These are phyloP conservation scores for Globisporangium canariense DNA, from an alignment of 352 stramenopile species.

Conservation along the genomic window DNA sequence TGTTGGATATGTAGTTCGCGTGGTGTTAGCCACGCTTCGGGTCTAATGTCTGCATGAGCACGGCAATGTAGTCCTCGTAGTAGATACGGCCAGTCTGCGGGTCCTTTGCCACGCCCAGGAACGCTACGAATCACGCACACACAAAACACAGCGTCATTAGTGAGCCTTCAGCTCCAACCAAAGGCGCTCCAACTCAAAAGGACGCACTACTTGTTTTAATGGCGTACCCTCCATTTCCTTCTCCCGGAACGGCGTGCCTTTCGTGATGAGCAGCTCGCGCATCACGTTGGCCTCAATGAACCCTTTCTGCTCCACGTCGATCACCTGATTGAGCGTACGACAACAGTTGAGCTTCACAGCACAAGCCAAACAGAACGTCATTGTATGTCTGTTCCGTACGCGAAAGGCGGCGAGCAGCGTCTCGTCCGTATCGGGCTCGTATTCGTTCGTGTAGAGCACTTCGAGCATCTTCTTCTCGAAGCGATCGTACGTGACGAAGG, in stretches of 20 bases:
- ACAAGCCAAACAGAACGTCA: not conserved
- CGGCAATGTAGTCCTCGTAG: conserved; percentile 90
- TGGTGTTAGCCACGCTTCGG: conserved; percentile 23
- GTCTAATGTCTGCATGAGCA: conserved; percentile 59
- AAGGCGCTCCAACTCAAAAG: not conserved
- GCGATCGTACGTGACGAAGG: conserved; percentile 86
- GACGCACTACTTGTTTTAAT: not conserved
- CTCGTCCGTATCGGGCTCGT: conserved; percentile 86
- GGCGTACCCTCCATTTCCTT: conserved; percentile 85
- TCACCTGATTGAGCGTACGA: conserved; percentile 25
- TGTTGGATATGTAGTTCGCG: not conserved
- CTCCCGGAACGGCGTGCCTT: conserved; percentile 87
- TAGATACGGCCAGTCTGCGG: conserved; percentile 86
- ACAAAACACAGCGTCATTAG: not conserved
- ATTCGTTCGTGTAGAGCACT: conserved; percentile 86
- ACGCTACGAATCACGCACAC: conserved; percentile 35
- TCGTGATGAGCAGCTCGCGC: conserved; percentile 84
- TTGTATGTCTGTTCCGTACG: conserved; percentile 13
- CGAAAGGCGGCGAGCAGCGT: conserved; percentile 80
- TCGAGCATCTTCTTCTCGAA: conserved; percentile 94
- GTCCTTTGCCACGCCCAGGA: conserved; percentile 81
- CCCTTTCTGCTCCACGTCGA: conserved; percentile 78
- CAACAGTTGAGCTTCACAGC: no score
- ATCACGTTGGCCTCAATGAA: conserved; percentile 90
- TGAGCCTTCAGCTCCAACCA: not conserved